These are phyloP conservation scores for Heteromeles arbutifolia DNA, from an alignment of 306 rosid species.

Conservation along the genomic window DNA sequence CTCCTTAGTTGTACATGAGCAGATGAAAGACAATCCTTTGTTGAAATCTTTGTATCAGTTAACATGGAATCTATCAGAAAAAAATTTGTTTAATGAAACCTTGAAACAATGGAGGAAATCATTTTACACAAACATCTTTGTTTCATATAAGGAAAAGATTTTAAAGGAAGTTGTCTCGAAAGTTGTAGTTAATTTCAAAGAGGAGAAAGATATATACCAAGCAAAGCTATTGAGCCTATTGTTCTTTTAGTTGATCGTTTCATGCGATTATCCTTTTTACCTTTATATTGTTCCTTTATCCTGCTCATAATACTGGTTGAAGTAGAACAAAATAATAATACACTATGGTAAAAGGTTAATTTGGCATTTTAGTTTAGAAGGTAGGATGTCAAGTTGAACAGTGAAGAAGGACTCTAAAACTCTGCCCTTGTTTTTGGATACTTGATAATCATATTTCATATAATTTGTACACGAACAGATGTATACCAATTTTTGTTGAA, in stretches of 20 bases:
- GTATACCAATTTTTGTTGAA: background rate
- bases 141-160: conserved; percentile 26
- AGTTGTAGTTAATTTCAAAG: conserved; percentile 25
- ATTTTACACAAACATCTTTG: conserved; percentile 28
- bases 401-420: background rate
- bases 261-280: too few relatives aligned
- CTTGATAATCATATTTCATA: too few relatives aligned
- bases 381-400: background rate
- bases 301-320: background rate
- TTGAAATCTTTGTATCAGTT: background rate
- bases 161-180: conserved; percentile 5
- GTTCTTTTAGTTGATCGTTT: too few relatives aligned
- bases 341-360: background rate
- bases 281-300: too few relatives aligned
- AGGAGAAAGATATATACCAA: background rate
- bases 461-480: too few relatives aligned
- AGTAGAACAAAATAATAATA: background rate
- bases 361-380: background rate
- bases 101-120: conserved; percentile 12
- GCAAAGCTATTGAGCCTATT: too few relatives aligned
- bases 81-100: conserved; percentile 5
- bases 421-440: background rate
- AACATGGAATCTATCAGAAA: conserved; percentile 11
- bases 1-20: too few relatives aligned
- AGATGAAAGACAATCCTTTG: too few relatives aligned